These are phyloP conservation scores for Filobasidium wieringae DNA, from an alignment of 768 basidiomycete species.

Conservation along the genomic window DNA sequence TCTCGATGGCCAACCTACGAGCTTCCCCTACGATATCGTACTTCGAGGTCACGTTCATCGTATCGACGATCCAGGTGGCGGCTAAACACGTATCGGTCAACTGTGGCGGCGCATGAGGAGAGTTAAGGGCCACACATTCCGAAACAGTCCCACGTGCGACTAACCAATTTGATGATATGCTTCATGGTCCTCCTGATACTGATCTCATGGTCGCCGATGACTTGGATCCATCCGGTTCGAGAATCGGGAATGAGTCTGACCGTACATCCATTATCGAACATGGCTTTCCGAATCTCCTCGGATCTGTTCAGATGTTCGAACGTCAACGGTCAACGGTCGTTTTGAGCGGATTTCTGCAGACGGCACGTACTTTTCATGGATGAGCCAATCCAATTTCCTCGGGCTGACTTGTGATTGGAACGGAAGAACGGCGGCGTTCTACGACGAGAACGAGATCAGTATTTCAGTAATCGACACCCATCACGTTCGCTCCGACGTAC, in stretches of 20 bases:
- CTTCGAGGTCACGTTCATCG: constrained; percentile 82
- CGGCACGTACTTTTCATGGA: constrained; percentile 56
- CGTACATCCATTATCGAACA: constrained; percentile 93
- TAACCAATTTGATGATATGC: constrained; percentile 83
- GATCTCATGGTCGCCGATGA: constrained; percentile 85
- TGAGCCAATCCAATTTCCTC: constrained; percentile 96
- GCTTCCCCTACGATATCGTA: constrained; percentile 66
- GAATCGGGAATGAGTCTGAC: constrained; percentile 88
- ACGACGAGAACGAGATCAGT: neutral
- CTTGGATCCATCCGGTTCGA: constrained; percentile 81
- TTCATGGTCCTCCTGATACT: constrained; percentile 89
- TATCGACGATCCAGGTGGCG: constrained; percentile 91
- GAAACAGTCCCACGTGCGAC: constrained; percentile 40
- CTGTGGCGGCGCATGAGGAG: constrained; percentile 40
- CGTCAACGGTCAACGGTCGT: too few relatives aligned
- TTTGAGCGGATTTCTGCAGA: too few relatives aligned
- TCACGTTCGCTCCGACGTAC: constrained; percentile 42
- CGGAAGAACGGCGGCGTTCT: constrained; percentile 84
- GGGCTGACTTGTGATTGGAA: constrained; percentile 88
- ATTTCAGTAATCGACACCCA: neutral
- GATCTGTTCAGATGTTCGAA: too few relatives aligned
- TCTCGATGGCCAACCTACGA: constrained; percentile 47
- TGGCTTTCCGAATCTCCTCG: constrained; percentile 80
- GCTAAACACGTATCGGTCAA: constrained; percentile 91
- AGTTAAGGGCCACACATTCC: neutral